Percentiles rank a stretch among this genome's conserved stretches.
These are phyloP conservation scores for Oenanthe sinensis DNA, from an alignment of 129 eudicot genomes.

Conservation along the genomic window DNA sequence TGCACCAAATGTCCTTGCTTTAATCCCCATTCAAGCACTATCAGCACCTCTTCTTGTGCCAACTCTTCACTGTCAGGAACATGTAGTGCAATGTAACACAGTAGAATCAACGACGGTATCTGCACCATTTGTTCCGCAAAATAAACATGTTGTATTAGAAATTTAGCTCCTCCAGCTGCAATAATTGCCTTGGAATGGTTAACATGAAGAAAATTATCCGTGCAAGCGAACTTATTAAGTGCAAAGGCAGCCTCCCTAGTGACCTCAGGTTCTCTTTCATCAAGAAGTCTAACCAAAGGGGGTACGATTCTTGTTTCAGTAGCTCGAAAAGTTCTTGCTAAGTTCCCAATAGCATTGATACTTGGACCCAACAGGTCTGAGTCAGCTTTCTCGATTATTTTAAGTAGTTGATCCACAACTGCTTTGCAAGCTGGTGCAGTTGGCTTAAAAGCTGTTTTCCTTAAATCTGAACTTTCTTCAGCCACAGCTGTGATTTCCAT, in stretches of 20 bases:
- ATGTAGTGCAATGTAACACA: constrained; percentile 52
- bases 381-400: constrained; percentile 36
- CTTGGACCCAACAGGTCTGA: constrained; percentile 51
- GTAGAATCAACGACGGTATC: constrained; percentile 34
- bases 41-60: constrained; percentile 57
- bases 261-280: constrained; percentile 53
- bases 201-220: constrained; percentile 50
- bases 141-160: constrained; percentile 51
- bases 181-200: constrained; percentile 49
- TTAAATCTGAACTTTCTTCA: constrained; percentile 37
- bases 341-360: constrained; percentile 41
- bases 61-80: constrained; percentile 56
- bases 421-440: constrained; percentile 54
- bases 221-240: constrained; percentile 44
- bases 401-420: constrained; percentile 50
- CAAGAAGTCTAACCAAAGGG: constrained; percentile 49
- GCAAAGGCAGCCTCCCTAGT: constrained; percentile 46
- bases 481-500: constrained; percentile 66
- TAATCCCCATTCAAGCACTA: constrained; percentile 56
- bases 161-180: constrained; percentile 51
- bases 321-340: constrained; percentile 62
- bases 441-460: constrained; percentile 64
- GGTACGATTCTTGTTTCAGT: constrained; percentile 53
- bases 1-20: constrained; percentile 50
- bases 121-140: constrained; percentile 51